Percentiles rank a stretch among this genome's conserved stretches.
Conservation (phyloP, 257 asterid species). For the Capsicum rhomboideum region DNA sequence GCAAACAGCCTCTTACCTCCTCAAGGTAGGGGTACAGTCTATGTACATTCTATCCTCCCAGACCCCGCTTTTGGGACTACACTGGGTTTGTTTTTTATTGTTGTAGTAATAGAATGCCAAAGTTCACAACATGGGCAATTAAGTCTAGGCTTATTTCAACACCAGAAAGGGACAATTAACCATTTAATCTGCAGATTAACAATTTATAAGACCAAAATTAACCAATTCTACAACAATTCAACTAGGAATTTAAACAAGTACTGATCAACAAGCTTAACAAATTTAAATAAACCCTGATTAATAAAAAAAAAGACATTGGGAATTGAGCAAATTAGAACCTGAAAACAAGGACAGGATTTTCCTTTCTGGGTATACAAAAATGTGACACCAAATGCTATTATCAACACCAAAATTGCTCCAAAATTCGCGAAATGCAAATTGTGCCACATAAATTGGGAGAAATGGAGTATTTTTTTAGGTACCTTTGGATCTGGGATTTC, state of each 20-base stretch:
- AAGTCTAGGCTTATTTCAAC: background rate
- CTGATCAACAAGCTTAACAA: background rate
- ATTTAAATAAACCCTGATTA: background rate
- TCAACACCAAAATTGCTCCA: slow-evolving; percentile 42
- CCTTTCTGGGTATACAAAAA: slow-evolving; percentile 30
- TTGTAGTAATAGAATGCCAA: too few relatives aligned
- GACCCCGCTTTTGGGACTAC: too few relatives aligned
- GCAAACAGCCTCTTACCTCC: too few relatives aligned
- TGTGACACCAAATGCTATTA: slow-evolving; percentile 39
- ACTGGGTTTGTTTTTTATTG: too few relatives aligned
- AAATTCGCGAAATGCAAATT: background rate
- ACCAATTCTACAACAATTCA: too few relatives aligned
- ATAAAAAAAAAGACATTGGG: background rate
- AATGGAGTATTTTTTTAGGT: background rate
- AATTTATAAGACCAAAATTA: too few relatives aligned
- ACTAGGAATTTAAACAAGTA: background rate
- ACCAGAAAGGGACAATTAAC: background rate
- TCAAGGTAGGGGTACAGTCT: too few relatives aligned
- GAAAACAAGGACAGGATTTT: slow-evolving; percentile 61
- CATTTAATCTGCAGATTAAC: background rate
- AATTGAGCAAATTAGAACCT: slow-evolving; percentile 31
- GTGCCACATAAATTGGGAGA: too few relatives aligned
- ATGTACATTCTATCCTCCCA: too few relatives aligned
- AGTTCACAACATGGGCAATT: too few relatives aligned
- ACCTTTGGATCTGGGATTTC: slow-evolving; percentile 67